Evolutionary conservation across 164 flowering plant genomes (phyloP), one percentile per base, ranked within the genome.

Genomic region (Paratinospora sagittata): DNA sequence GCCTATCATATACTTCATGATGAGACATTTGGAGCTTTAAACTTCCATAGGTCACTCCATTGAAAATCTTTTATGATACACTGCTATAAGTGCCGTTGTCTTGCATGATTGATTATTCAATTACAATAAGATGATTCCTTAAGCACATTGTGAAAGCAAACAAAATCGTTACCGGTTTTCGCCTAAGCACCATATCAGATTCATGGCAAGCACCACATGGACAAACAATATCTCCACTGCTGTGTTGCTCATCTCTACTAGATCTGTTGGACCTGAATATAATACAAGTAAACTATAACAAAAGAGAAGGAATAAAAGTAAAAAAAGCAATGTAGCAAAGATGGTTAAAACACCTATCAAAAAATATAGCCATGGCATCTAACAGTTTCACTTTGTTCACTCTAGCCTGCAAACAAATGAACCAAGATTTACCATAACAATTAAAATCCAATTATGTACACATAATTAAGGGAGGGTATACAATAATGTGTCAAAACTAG

Each of bases 311-410:
- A 27, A 34, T 8, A 41, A 52, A 67, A 21, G 3, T 6, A 45
- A 12, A 65, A 11, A 47, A 45, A 64, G 6, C 30, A 55, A 2
- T 23, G 24, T 6, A 17, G 2, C 24, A 36, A 45, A 33, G 34
- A 78, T 45, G 64, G 16, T 30, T 62, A 67, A 65, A 70, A 34
- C 47, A 90, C 97, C 98, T 90, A 37, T 89, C 91, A 79, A 90
- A 95, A 83, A 92, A 95, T 34, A 88, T 73, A 39, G 72, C 93
- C 99, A 95, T 92, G 61, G 97, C 92, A 80, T 88, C 93, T n/a
- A 90, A 73, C 24, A 95, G 91, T 78, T 92, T 91, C 68, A 45
- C 81, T 82, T 91, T 92, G 36, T 88, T 89, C 74, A 79, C 8
- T 81, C 85, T 88, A 63, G 97, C 98, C 98, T 93, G 86, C 70